Conservation (phyloP, 176 grass and related monocot genomes). For the Triticum urartu region DNA sequence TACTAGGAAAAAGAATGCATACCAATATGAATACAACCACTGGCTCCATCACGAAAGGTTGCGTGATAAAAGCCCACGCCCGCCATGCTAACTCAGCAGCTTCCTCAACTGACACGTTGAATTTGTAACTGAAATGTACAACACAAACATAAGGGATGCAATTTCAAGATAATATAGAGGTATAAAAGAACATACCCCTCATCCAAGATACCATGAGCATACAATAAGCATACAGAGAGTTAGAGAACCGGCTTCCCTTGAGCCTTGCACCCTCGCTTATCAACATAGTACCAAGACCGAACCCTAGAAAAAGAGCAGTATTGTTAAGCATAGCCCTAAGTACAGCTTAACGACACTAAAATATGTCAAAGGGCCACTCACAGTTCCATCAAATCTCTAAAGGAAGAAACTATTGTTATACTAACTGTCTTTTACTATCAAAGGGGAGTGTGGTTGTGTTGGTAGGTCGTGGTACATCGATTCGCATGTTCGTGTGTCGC, state of each 20-base stretch:
- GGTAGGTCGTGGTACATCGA: conserved; percentile 49
- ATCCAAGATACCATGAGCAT: conserved; percentile 87
- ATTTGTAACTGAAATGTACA: conserved; percentile 48
- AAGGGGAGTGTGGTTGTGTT: not conserved
- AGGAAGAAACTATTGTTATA: conserved; percentile 24
- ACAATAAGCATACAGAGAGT: conserved; percentile 89
- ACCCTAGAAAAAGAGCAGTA: conserved; percentile 45
- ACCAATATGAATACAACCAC: conserved; percentile 77
- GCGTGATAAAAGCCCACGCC: conserved; percentile 62
- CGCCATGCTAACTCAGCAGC: conserved; percentile 76
- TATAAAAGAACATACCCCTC: conserved; percentile 51
- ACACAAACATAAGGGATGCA: conserved; percentile 5
- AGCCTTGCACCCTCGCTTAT: conserved; percentile 90
- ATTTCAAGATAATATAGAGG: not conserved
- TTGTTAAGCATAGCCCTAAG: not conserved
- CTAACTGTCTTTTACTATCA: not conserved
- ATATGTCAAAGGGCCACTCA: conserved; percentile 16
- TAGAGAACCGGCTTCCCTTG: conserved; percentile 74
- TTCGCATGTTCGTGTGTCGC: conserved; percentile 79
- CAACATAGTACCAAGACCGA: conserved; percentile 90
- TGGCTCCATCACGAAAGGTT: conserved; percentile 74
- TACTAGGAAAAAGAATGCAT: conserved; percentile 22
- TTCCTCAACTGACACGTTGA: conserved; percentile 41
- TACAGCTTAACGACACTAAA: conserved; percentile 4
- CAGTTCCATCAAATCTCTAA: conserved; percentile 94